Evolutionary conservation across 2,329 filamentous ascomycete genomes (phyloP), one percentile per base, ranked within the genome.

Genomic region (Fusarium robinianum): DNA sequence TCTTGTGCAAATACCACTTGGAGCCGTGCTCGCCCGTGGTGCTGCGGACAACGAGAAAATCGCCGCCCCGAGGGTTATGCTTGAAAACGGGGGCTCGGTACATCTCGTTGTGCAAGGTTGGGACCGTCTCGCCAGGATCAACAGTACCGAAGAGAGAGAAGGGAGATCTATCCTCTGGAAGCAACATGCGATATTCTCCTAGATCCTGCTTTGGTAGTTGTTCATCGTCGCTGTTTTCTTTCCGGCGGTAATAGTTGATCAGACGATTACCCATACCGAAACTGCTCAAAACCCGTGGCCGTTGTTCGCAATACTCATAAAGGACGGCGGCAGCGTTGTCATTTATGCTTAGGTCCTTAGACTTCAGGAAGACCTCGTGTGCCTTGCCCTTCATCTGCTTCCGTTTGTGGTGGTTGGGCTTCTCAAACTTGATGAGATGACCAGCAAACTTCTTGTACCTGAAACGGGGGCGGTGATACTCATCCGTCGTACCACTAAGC

Each of bases 191-290:
- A 3, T 88, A 88, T 70, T 99, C 94, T 46, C 94, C 94, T 50
- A 99, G 80, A 4, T 95, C 90, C 31, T 78, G 76, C 72, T 90
- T 95, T 1, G 89, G 87, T 2, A 88, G 79, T 38, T 81, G 78
- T 34, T 83, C 81, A 49, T 94, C 88, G 31, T 95, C 88, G 22
- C 79, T 79, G 27, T 78, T 75, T 26, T 80, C 81, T 63, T 90
- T 87, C 61, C 90, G 90, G 46, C 91, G 87, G 65, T 96, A 96
- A 69, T 97, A 99, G 68, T 99, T 97, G 74, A 97, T 90, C 46
- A 99, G 80, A 39, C 90, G 87, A 66, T 87, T 95, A 38, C 91
- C 91, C 94, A 99, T 99, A 55, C 92, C 94, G 62, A 96, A 96
- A 64, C 95, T 96, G 29, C 92, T 96, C 50, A 99, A 74, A 47